Base-by-base conservation (phyloP, 768 basidiomycete genomes). In the Suillus placidus region DNA sequence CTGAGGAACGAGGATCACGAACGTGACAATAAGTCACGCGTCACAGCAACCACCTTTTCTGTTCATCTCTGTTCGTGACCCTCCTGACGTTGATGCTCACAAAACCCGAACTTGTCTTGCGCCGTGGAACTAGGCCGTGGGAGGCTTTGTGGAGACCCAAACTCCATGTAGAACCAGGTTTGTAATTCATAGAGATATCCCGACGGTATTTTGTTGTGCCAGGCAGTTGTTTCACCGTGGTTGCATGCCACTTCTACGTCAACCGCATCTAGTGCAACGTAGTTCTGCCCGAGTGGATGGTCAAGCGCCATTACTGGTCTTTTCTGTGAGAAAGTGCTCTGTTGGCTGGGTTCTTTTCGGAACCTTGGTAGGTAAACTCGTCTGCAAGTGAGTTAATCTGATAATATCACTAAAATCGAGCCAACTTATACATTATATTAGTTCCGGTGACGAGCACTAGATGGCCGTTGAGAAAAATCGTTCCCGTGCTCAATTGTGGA, bases 1-100 rank as follows among this genome's bases (percentile, higher is more conserved):
- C 32, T 34, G 32, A 55, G 67, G 62, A 64, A 70, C 66, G 65
- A 68, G 66, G 72, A 72, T 69, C 72, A 65, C 34, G 61, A 37
- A 26, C 34, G 47, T 51, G 63, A 65, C 63, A 34, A 20, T 6
- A 6, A 3, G 34, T 64, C 62, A 64, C 64, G 34, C 57, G 38
- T 76, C 70, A 78, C 77, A 69, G 65, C 67, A 60, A 76, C 70
- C 45, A 55, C 62, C 43, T 38, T 65, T 61, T 60, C 63, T 67
- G 66, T 62, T 64, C 60, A 66, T 65, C 66, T 61, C 56, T 37
- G 42, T 42, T 37, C 16, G 16, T 16, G 42, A 47, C 45, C n/a
- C 23, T 49, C 47, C 49, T 49, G 49, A 7, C 23, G 26, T 30
- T 5, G 47, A 30, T 51, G 51, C 26, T 51, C 49, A 26, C 51